phyloP scores from a whole-genome alignment of 2,329 filamentous ascomycete genomes.

The Claviceps sp. region DNA sequence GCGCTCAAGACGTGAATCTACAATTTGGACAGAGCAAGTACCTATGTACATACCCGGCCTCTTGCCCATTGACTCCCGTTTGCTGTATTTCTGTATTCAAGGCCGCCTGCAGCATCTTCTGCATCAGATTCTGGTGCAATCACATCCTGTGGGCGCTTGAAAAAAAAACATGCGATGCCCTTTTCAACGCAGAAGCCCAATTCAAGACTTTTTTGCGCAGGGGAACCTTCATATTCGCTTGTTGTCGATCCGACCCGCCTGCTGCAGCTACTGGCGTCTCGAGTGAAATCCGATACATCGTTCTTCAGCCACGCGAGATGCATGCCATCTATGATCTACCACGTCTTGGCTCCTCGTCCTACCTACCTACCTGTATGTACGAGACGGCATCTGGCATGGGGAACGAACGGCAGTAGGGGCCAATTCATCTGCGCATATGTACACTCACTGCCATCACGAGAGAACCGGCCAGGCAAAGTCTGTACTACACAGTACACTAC shows the following conservation, averaged over 20 bases:
- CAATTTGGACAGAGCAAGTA: too few species aligned
- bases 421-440: background rate
- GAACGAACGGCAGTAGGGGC: background rate
- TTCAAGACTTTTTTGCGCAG: too few species aligned
- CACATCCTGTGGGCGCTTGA: too few species aligned
- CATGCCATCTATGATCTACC: slow-evolving; percentile 5
- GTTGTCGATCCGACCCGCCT: slow-evolving; percentile 7
- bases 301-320: slow-evolving; percentile 6
- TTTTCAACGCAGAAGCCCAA: background rate
- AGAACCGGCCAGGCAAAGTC: background rate
- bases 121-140: too few species aligned
- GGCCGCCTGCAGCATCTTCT: too few species aligned
- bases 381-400: background rate
- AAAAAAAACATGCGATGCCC: background rate
- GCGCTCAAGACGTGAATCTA: too few species aligned
- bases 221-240: background rate
- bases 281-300: background rate
- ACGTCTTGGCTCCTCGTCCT: slow-evolving; percentile 1
- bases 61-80: too few species aligned
- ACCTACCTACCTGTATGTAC: background rate
- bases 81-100: too few species aligned
- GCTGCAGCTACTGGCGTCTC: slow-evolving; percentile 1
- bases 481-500: background rate
- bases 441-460: background rate
- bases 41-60: too few species aligned